A percentile compares a stretch with the other conserved stretches of the same genome.
Evolutionary conservation across 192 early-diverging fungal species (phyloP).

Genomic region (Entomortierella lignicola): DNA sequence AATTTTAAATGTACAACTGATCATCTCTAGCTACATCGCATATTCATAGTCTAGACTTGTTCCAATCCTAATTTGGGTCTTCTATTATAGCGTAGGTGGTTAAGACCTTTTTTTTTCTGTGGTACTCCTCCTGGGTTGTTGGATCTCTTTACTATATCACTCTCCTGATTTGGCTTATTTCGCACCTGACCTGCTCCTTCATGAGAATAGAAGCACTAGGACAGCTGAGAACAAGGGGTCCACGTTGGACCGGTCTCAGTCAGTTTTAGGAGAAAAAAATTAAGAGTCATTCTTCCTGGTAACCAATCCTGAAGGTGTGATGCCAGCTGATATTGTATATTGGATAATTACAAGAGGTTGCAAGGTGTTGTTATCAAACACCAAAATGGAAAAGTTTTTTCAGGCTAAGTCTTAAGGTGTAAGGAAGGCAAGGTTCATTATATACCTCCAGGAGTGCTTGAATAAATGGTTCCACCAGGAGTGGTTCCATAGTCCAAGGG

Average conservation of each 20-base stretch:
- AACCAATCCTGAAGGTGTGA: conserved; percentile 5
- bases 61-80: too few species aligned
- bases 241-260: conserved; percentile 28
- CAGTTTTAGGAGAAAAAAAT: conserved; percentile 3
- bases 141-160: background rate
- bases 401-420: too few species aligned
- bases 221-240: conserved; percentile 8
- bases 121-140: background rate
- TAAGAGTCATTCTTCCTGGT: conserved; percentile 9
- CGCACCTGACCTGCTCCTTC: conserved; percentile 21
- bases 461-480: conserved; percentile 70
- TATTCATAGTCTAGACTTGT: too few species aligned
- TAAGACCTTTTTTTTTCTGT: too few species aligned
- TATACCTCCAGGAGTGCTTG: conserved; percentile 69
- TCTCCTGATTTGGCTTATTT: conserved; percentile 10
- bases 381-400: too few species aligned
- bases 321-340: background rate
- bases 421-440: too few species aligned
- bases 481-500: conserved; percentile 71
- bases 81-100: too few species aligned
- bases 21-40: too few species aligned
- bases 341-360: background rate
- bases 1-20: too few species aligned
- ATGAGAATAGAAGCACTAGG: background rate
- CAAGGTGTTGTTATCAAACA: background rate